Base-by-base conservation (phyloP, 176 grass and related monocot species). In the Raddia distichophylla region DNA sequence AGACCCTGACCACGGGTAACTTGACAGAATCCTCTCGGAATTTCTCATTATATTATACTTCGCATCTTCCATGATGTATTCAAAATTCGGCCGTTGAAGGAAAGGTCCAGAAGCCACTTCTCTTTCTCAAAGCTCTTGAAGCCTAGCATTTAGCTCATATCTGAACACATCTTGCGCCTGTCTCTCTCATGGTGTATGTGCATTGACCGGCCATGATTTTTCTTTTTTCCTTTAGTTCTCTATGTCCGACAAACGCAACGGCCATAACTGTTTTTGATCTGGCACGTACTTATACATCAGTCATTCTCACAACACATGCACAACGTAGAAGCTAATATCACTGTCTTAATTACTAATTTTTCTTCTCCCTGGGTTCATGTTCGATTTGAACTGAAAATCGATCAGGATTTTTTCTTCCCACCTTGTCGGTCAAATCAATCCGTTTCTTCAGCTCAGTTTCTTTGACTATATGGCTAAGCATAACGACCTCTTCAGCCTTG, bases 191-290 rank as follows among this genome's bases (percentile, higher is more conserved):
- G 18, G 6, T 11, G 6, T 11, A 12, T 45, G 18, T 45, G 45
- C 16, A 19, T 8, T 68, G n/a, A n/a, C 19, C 17, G 44, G n/a
- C 11, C 17, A 7, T 69, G 5, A 8, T 44, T 46, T n/a, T n/a
- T 15, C 1, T 8, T 52, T 16, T 46, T 15, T 42, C 13, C 15
- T 6, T 13, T 40, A 27, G 1, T 27, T 27, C 27, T 27, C 27
- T 27, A 40, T 14, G 67, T 62, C 68, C 43, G 56, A 51, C 57
- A 73, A 54, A 22, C 73, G 69, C 80, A 73, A 52, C 57, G 12
- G 46, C 58, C 47, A 8, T 20, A 51, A 74, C 69, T 73, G 58
- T 73, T 27, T 34, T 34, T 73, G 45, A 64, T 64, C 69, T 40
- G 11, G n/a, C 17, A 47, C 70, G 58, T n/a, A 3, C 40, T 27